Percentiles rank a stretch among this genome's conserved stretches.
Conservation (phyloP, 345 rosid species). For the Ricinus communis region DNA sequence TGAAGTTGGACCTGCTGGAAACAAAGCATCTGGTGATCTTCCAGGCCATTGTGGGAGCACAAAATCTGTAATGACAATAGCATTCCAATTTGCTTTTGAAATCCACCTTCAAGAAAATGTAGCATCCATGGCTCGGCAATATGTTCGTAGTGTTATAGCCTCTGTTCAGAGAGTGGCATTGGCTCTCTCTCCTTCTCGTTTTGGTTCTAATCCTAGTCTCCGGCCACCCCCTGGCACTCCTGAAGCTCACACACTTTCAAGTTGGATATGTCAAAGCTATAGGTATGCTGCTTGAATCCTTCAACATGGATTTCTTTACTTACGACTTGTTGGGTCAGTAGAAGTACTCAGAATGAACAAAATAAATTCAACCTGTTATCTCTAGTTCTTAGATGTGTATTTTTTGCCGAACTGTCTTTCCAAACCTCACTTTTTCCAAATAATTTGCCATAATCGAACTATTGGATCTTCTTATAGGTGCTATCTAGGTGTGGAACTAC, state of each 20-base stretch:
- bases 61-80: constrained; percentile 98
- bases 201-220: constrained; percentile 77
- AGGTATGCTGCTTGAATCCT: constrained; percentile 41
- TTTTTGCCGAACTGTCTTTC: too few species aligned
- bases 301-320: not conserved
- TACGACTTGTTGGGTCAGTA: not conserved
- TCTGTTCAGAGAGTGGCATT: constrained; percentile 97
- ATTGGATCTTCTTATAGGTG: constrained; percentile 41
- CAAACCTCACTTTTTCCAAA: too few species aligned
- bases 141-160: constrained; percentile 90
- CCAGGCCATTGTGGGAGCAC: constrained; percentile 57
- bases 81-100: constrained; percentile 94
- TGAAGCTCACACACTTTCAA: constrained; percentile 97
- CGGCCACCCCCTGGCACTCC: constrained; percentile 89
- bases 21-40: constrained; percentile 60
- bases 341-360: not conserved
- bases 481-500: constrained; percentile 86
- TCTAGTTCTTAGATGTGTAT: too few species aligned
- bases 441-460: not conserved
- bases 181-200: constrained; percentile 93
- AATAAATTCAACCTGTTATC: not conserved
- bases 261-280: constrained; percentile 96
- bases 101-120: constrained; percentile 99
- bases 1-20: constrained; percentile 85
- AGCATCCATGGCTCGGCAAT: constrained; percentile 95